These are phyloP conservation scores for Drechslerella stenobrocha DNA, from an alignment of 2,329 filamentous ascomycete species.

Conservation along the genomic window DNA sequence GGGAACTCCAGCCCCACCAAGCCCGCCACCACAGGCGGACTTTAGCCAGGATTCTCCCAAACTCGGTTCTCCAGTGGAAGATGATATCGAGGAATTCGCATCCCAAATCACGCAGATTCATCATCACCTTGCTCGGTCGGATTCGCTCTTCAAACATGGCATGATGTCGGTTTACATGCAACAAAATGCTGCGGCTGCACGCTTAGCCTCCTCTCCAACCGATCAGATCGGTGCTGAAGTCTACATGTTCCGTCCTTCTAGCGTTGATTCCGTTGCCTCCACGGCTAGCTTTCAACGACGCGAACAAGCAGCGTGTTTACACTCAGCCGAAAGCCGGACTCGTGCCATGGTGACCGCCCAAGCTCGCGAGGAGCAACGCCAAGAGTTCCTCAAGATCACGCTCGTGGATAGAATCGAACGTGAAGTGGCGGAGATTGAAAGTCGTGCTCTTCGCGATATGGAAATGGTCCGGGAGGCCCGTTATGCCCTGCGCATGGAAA, in stretches of 20 bases:
- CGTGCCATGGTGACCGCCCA: conserved; percentile 39
- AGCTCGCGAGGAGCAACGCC: conserved; percentile 32
- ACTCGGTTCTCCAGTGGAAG: conserved; percentile 23
- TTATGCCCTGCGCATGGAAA: conserved; percentile 43
- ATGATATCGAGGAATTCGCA: conserved; percentile 41
- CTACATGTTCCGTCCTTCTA: conserved; percentile 26
- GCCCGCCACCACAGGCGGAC: conserved; percentile 7
- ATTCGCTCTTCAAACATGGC: conserved; percentile 42
- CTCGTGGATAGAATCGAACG: conserved; percentile 43
- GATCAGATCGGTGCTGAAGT: conserved; percentile 17
- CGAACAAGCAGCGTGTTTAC: conserved; percentile 14
- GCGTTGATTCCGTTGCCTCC: conserved; percentile 37
- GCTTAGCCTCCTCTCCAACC: conserved; percentile 37
- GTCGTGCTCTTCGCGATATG: conserved; percentile 40
- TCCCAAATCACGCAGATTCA: conserved; percentile 45
- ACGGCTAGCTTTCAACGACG: conserved; percentile 28
- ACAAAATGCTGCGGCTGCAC: conserved; percentile 41
- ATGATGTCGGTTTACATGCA: conserved; percentile 48
- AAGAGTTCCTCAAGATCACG: conserved; percentile 40
- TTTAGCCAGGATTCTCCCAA: conserved; percentile 21
- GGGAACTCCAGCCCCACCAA: conserved; percentile 38
- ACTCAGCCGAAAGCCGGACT: conserved; percentile 27
- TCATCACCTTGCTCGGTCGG: conserved; percentile 37
- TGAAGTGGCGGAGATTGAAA: conserved; percentile 43
- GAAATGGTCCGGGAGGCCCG: conserved; percentile 46